Evolutionary conservation across 2,329 filamentous ascomycete genomes (phyloP), one percentile per base, ranked within the genome.

Genomic region (Exophiala sideris): DNA sequence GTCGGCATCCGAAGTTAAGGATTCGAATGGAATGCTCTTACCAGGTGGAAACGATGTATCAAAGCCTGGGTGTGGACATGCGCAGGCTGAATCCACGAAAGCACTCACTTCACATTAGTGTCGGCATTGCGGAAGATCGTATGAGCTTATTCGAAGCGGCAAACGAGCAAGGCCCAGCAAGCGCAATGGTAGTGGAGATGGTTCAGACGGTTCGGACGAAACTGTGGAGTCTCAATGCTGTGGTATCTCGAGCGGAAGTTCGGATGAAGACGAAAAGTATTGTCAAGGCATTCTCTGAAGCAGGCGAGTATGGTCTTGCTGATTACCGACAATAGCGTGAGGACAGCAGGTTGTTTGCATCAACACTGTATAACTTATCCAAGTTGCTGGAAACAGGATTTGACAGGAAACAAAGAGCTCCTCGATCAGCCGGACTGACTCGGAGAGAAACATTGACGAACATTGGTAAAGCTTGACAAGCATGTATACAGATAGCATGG

Each of bases 231-330:
- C 48, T 24, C 8, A 18, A 12, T 47, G 35, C 29, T 52, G 21
- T 9, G 40, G 12, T 2, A 16, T 18, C 12, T 16, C 29, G 12
- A 20, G 33, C 14, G 40, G 45, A 10, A 11, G 18, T 5, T 16
- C 18, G 14, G 50, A 52, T 5, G 42, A 52, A 16, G 50, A 47
- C 33, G 50, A 52, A 35, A 14, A 20, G n/a, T 20, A 40, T 12
- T 52, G 42, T 14, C 34, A 16, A 34, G 34, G 35, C n/a, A 41
- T 52, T 29, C 3, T 46, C 12, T 52, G 50, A 52, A 21, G 21
- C 14, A 44, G 16, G 4, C 11, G 6, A 36, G n/a, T 16, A 16
- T n/a, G 21, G n/a, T 18, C 1, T 20, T 8, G 14, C 20, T 41
- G 18, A 9, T 3, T n/a, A 42, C 20, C 4, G 24, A 29, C 24